Evolutionary conservation across 345 rosid species (phyloP).

Genomic region (Melastoma malabathricum): DNA sequence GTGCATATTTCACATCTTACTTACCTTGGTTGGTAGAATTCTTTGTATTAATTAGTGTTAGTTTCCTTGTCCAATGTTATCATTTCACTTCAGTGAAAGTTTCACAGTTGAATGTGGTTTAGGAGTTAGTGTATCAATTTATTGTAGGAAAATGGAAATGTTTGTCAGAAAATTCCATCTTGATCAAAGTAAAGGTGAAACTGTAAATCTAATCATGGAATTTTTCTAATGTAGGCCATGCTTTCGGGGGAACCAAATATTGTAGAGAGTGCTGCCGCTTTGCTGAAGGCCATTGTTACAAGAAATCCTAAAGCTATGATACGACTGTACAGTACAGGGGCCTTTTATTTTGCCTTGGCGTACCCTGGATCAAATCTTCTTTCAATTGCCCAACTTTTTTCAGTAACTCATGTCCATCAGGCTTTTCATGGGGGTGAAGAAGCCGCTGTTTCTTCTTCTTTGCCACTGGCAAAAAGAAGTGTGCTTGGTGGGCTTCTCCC

Average conservation of each 20-base stretch:
- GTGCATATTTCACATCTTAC: too few species aligned
- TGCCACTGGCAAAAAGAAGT: conserved; percentile 94
- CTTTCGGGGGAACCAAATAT: conserved; percentile 96
- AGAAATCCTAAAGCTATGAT: conserved; percentile 98
- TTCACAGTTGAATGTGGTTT: too few species aligned
- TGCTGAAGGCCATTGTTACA: conserved; percentile 87
- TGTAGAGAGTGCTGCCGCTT: conserved; percentile 90
- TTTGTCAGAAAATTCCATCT: too few species aligned
- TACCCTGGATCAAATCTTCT: conserved; percentile 96
- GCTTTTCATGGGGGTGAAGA: conserved; percentile 99
- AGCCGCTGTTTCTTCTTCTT: conserved; percentile 92
- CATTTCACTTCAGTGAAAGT: too few species aligned
- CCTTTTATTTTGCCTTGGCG: conserved; percentile 90
- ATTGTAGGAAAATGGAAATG: too few species aligned
- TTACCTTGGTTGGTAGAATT: too few species aligned
- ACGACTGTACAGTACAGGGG: conserved; percentile 88
- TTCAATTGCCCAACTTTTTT: conserved; percentile 83
- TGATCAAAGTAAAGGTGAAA: background rate
- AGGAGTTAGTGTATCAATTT: too few species aligned
- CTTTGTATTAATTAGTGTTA: too few species aligned
- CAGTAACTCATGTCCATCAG: conserved; percentile 92
- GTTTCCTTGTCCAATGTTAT: too few species aligned
- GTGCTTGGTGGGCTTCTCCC: conserved; percentile 99
- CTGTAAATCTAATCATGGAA: background rate
- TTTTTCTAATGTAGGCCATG: conserved; percentile 38